Evolutionary conservation across 2,329 filamentous ascomycete species (phyloP).

Genomic region (Meredithiella fracta): DNA sequence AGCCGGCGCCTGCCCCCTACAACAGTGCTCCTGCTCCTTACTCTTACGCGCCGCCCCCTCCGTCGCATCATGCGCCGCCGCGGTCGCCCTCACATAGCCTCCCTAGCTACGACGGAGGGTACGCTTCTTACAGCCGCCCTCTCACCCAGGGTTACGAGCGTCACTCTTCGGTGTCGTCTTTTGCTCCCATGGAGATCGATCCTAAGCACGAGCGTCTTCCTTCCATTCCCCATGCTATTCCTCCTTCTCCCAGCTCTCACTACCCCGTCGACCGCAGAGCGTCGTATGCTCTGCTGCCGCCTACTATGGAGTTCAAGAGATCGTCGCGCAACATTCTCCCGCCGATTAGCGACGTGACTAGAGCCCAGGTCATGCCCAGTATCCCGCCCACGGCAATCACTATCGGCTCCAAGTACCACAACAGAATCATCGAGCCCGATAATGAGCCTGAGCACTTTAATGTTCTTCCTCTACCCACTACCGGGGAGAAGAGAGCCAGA

Average conservation of each 20-base stretch:
- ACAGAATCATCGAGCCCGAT: conserved; percentile 5
- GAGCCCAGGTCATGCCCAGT: not conserved
- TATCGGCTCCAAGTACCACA: not conserved
- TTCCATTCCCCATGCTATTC: conserved; percentile 1
- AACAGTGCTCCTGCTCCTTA: not conserved
- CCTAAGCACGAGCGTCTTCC: conserved; percentile 6
- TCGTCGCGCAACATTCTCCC: not conserved
- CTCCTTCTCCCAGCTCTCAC: conserved; percentile 7
- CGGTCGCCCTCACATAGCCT: conserved; percentile 21
- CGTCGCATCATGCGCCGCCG: conserved; percentile 13
- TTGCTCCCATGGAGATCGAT: conserved; percentile 7
- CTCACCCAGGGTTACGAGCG: conserved; percentile 5
- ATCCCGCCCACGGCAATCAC: conserved; percentile 6
- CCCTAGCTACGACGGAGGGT: conserved; percentile 14
- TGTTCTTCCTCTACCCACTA: not conserved
- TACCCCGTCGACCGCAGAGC: not conserved
- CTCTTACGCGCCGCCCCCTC: not conserved
- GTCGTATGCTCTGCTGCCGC: not conserved
- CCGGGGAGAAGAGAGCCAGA: conserved; percentile 3
- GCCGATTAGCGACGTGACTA: not conserved
- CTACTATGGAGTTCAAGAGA: not conserved
- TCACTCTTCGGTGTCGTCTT: conserved; percentile 6
- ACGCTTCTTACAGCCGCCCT: not conserved
- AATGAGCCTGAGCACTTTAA: not conserved
- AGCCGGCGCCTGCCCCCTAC: not conserved